Base-by-base conservation (phyloP, 805 yeast species). In the Metschnikowia cubensis region DNA sequence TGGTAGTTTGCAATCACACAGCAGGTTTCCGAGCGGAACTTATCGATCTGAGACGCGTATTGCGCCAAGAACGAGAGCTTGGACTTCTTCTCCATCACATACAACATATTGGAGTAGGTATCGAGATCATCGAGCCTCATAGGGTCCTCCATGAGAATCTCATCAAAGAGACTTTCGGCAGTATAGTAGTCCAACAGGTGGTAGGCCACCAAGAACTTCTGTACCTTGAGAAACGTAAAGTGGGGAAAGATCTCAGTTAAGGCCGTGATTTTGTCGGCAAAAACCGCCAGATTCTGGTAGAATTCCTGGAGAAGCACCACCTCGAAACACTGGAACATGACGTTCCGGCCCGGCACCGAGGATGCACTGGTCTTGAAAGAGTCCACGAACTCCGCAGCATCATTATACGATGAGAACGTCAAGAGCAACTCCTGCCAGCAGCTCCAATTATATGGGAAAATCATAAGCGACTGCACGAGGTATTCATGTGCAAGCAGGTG, bases 1-100 rank as follows among this genome's bases (percentile, higher is more conserved):
- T 91, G 91, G 68, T 89, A 92, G 67, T 94, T 94, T 2, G 97
- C 99, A 22, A 91, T 76, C 21, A 94, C 86, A 61, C 97, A 90
- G 67, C 97, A 91, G 1, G 97, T 87, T 64, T 94, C 99, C 0
- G 97, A 91, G 47, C 97, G 76, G 64, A 88, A 89, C 61, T 82
- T 84, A 67, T 94, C 97, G 8, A 90, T 81, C 43, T 82, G 82
- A 0, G 87, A 78, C 0, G 96, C 88, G 62, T 84, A 80, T 61
- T 91, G 97, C 0, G 98, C 97, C 44, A 94, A 67, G 57, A 79
- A 88, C 20, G 97, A 85, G 22, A 94, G 73, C 64, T 94, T 91
- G 1, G 95, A 77, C 53, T 82, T 79, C 65, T 89, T 88, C 60
- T 90, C 97, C 87, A 89, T 88, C 36, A 94, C 98, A 62, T 91